These are phyloP conservation scores for Isoetes taiwanensis DNA, from an alignment of 75 land plant species.

Conservation along the genomic window DNA sequence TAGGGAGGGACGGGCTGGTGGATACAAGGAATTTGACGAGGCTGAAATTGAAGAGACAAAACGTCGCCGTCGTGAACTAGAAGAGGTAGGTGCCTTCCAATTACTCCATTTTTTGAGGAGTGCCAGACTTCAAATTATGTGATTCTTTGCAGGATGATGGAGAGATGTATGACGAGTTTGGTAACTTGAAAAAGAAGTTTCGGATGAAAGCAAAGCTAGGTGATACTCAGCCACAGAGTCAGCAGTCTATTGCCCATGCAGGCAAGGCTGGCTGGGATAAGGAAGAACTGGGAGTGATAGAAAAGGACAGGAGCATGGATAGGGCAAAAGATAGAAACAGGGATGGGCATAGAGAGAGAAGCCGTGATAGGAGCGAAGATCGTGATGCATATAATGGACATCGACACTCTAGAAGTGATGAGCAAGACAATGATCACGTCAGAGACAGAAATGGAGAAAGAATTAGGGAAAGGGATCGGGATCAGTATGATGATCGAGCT, in stretches of 20 bases:
- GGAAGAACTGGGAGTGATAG: constrained; percentile 54
- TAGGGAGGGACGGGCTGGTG: constrained; percentile 96
- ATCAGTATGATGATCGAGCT: constrained; percentile 34
- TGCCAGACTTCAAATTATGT: not conserved
- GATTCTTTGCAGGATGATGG: constrained; percentile 69
- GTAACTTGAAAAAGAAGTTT: constrained; percentile 84
- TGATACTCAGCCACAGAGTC: constrained; percentile 22
- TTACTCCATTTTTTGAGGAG: too few species aligned
- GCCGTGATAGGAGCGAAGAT: constrained; percentile 46
- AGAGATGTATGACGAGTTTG: constrained; percentile 97
- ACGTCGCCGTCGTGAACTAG: constrained; percentile 69
- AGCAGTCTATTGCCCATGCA: constrained; percentile 16
- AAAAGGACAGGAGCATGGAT: constrained; percentile 8
- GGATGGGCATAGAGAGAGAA: constrained; percentile 23
- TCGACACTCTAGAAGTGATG: constrained; percentile 30
- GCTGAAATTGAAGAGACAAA: constrained; percentile 83
- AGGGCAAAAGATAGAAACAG: constrained; percentile 26
- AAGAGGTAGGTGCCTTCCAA: constrained; percentile 34
- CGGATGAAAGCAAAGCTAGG: constrained; percentile 66
- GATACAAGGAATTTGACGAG: constrained; percentile 96
- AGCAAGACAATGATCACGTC: constrained; percentile 10
- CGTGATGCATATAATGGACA: constrained; percentile 28
- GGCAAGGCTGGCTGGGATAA: constrained; percentile 95
- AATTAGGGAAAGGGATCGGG: constrained; percentile 34
- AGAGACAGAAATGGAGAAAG: constrained; percentile 13